Conservation (phyloP, 164 flowering plant genomes). For the Magnolia changhungtana region DNA sequence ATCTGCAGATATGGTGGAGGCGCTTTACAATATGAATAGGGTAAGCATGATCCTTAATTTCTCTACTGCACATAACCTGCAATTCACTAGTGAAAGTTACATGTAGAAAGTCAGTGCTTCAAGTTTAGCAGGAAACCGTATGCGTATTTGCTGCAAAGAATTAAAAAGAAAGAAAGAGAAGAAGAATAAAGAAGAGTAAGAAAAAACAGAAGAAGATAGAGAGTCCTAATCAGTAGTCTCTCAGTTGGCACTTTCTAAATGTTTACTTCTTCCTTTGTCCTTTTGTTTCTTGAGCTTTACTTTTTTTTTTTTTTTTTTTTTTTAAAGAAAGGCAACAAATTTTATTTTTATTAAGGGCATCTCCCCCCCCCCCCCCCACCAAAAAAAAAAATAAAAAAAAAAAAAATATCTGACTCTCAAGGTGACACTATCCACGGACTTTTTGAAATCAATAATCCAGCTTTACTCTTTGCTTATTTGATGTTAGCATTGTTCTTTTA, state of each 20-base stretch:
- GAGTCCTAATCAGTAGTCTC: background rate
- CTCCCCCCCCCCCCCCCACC: no score
- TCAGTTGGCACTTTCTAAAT: no score
- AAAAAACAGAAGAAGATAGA: background rate
- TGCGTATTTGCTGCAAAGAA: background rate
- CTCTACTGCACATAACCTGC: background rate
- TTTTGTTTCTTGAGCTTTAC: no score
- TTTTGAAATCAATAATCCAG: background rate
- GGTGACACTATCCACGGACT: no score
- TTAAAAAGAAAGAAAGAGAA: background rate
- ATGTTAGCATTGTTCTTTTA: background rate
- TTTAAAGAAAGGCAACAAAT: no score
- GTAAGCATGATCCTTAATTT: conserved; percentile 31
- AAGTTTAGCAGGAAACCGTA: background rate
- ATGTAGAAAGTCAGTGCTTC: background rate
- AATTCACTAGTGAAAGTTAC: background rate
- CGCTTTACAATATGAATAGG: conserved; percentile 87
- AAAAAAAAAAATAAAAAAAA: no score
- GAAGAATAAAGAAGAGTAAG: background rate
- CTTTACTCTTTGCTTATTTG: background rate
- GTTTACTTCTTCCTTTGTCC: no score
- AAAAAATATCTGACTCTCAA: no score
- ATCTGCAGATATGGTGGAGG: conserved; percentile 89
- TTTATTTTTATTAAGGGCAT: no score
- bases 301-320: no score